Base-by-base conservation (phyloP, 2,329 filamentous ascomycete species). In the Neophaeococcomyces aloes region DNA sequence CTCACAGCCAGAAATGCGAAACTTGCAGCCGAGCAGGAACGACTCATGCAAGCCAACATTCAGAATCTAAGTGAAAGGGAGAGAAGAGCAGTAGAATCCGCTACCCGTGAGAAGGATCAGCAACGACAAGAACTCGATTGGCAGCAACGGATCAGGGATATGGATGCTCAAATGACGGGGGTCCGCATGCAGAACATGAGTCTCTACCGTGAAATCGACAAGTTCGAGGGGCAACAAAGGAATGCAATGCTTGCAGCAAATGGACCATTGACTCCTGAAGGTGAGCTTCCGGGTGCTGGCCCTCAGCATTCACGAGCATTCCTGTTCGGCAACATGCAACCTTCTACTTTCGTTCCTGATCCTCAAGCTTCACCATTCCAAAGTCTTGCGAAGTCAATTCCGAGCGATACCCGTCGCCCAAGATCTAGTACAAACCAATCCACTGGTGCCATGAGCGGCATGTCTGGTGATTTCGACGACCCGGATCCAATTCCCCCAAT, bases 21-120 rank as follows among this genome's bases (percentile, higher is more conserved):
- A 54, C 68, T 79, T 42, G 73, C 72, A 38, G 75, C 79, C 54
- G 76, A 81, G 59, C 70, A 78, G 54, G 74, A 79, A 45, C 69
- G 73, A 42, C 72, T 79, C 44, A 65, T 71, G 29, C 68, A 70
- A 31, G 74, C 74, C 56, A 78, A 78, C 53, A 66, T 64, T n/a
- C 71, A 76, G 52, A 72, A 70, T 6, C 65, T 74, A 41, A 72
- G 73, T 40, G 72, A 73, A 51, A 69, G 73, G 55, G 72, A 70
- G 50, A 64, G 67, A 25, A 66, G 65, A 37, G 64, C 67, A 27
- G 67, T 66, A 2, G 67, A 70, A 47, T 66, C 68, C 38, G 61
- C 63, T 44, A 65, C 66, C 15, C 60, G 63, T 47, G 67, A 69
- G 46, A 59, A 64, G 46, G 68, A 71, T 29, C 67, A 67, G 38